A percentile compares a stretch with the other conserved stretches of the same genome.
Conservation (phyloP, 2,329 filamentous ascomycete genomes). For the Trichoderma lentiforme region DNA sequence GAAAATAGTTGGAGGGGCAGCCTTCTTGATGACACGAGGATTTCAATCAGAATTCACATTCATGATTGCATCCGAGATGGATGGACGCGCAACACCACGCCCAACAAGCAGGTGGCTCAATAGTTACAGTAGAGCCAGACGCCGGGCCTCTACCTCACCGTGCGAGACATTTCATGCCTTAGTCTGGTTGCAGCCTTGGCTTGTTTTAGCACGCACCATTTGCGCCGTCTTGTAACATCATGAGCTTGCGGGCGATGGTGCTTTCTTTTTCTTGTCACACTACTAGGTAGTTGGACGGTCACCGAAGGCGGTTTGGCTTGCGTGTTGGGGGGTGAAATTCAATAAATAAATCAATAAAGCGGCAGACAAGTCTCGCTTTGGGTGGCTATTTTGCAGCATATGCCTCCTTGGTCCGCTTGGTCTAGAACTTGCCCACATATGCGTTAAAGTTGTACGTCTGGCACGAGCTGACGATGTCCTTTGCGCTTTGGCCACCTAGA, state of each 20-base stretch:
- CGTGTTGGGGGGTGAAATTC: background rate
- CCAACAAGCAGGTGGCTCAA: background rate
- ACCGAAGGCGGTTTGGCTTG: background rate
- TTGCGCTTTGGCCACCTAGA: slow-evolving; percentile 17
- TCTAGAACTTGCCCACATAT: slow-evolving; percentile 23
- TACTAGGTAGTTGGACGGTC: background rate
- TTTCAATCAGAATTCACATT: background rate
- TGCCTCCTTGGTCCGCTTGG: background rate
- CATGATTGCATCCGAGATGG: background rate
- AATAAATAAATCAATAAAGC: background rate
- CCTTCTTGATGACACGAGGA: background rate
- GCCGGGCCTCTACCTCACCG: background rate
- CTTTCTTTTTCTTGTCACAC: background rate
- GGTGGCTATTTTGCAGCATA: background rate
- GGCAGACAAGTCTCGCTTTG: background rate
- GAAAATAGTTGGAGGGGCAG: background rate
- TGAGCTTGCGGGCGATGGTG: background rate
- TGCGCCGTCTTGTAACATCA: background rate
- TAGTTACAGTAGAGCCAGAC: background rate
- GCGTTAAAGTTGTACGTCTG: slow-evolving; percentile 24
- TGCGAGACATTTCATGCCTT: background rate
- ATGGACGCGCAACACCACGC: background rate
- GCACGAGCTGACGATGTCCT: slow-evolving; percentile 21
- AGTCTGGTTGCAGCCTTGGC: background rate
- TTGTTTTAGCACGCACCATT: background rate